phyloP scores from a whole-genome alignment of 2,329 filamentous ascomycete genomes.

The Arachnomyces sp. region DNA sequence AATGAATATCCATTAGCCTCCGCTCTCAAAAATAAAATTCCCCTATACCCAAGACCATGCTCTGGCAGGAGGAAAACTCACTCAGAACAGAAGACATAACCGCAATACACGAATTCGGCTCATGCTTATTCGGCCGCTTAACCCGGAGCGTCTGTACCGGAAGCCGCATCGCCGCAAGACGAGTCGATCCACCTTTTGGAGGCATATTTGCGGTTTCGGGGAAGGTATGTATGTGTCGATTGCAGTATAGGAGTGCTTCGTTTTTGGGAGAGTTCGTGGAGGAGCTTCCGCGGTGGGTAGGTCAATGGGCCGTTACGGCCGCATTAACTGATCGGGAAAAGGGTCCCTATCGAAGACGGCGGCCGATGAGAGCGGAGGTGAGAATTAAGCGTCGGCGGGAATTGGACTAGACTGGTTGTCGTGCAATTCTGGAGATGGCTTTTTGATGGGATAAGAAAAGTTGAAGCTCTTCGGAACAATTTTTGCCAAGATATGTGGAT shows the following conservation, averaged over 20 bases:
- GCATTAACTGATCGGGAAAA: no score
- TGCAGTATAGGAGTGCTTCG: conserved; percentile 16
- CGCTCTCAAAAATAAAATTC: background rate
- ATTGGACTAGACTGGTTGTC: background rate
- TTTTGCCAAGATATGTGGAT: no score
- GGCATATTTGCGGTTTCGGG: conserved; percentile 29
- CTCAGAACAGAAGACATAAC: conserved; percentile 62
- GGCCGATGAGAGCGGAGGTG: background rate
- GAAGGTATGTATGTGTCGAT: background rate
- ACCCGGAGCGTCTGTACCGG: conserved; percentile 48
- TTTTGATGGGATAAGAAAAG: no score
- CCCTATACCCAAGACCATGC: background rate
- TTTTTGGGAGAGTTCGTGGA: no score
- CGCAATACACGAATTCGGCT: conserved; percentile 57
- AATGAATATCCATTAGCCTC: conserved; percentile 1
- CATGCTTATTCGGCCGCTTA: conserved; percentile 54
- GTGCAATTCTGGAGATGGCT: no score
- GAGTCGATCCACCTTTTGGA: conserved; percentile 37
- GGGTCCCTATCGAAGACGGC: no score
- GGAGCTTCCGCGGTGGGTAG: no score
- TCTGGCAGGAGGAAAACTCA: conserved; percentile 32
- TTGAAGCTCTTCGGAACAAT: no score
- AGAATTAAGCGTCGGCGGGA: background rate
- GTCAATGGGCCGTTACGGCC: no score
- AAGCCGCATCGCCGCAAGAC: conserved; percentile 38